Evolutionary conservation across 108 stramenopile genomes (phyloP).

Genomic region (Nannochloropsis salina): DNA sequence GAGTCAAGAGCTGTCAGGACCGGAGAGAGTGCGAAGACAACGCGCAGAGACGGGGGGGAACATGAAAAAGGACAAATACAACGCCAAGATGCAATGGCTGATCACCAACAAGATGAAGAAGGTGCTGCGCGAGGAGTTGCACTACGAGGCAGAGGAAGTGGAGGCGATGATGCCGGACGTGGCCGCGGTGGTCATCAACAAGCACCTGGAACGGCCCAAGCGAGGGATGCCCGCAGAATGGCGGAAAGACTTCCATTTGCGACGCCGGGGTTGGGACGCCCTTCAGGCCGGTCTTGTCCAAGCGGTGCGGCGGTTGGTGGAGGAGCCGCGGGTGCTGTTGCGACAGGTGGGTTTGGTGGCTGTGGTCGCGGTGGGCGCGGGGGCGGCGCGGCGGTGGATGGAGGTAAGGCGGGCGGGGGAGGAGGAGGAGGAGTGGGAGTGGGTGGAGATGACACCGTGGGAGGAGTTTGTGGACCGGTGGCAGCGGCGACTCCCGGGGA

Average conservation of each 20-base stretch:
- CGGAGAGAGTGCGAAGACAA: neutral
- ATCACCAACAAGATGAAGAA: neutral
- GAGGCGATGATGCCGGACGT: constrained; percentile 17
- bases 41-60: neutral
- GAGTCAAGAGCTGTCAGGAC: neutral
- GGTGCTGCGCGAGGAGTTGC: neutral
- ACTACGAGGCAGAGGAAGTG: neutral
- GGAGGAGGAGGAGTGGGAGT: neutral
- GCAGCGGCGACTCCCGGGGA: neutral
- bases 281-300: neutral
- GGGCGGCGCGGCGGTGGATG: neutral
- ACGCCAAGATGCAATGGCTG: neutral
- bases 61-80: neutral
- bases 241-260: neutral
- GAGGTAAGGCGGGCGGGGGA: neutral
- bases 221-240: neutral
- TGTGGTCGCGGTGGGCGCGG: neutral
- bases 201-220: constrained; percentile 9
- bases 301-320: neutral
- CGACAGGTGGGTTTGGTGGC: constrained; percentile 14
- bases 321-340: neutral
- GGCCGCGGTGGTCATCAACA: neutral
- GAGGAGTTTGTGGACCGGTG: neutral
- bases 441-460: neutral
- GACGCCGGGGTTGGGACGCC: neutral